Base-by-base conservation (phyloP, 2,329 filamentous ascomycete species). In the Epichloe scottii region DNA sequence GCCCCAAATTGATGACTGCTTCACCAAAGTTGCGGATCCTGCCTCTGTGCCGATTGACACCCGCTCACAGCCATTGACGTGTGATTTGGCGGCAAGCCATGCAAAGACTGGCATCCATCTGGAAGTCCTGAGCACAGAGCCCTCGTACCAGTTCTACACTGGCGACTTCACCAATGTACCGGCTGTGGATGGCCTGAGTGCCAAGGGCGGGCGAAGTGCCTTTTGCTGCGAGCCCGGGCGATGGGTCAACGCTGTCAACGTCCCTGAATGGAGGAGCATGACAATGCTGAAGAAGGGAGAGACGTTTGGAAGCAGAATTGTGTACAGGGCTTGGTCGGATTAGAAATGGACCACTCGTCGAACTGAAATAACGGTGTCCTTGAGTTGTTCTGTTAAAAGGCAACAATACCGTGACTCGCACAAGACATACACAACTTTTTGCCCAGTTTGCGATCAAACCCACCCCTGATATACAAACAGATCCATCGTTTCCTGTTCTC, bases 71-170 rank as follows among this genome's bases (percentile, higher is more conserved):
- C 78, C 85, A 1, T 73, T 95, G 39, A 76, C 73, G 52, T 81
- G 78, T 53, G 79, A 91, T 44, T 79, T 87, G 44, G 72, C 78
- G 23, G 86, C 93, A 53, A 78, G 78, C 66, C 88, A 96, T 66
- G 80, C 88, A 5, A 74, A 73, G 47, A 85, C 82, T 30, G 80
- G 81, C 55, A 76, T 96, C 57, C 85, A 94, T 64, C 80, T 97
- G 47, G 87, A 96, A 67, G 85, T 95, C 5, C 74, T 82, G 61
- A 93, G 87, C 72, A 97, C 91, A 0, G 91, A 97, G 73, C 93
- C 93, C 0, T 87, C 89, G 0, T 97, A 96, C 75, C 91, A 97
- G 68, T 95, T 96, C 71, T 97, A 97, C 70, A 94, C 89, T 0
- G 93, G 91, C 57, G 84, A 87, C 63, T 84, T 82, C 62, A 89